Evolutionary conservation across 1,139 yeast genomes (phyloP).

Genomic region (Nadsonia commutata): DNA sequence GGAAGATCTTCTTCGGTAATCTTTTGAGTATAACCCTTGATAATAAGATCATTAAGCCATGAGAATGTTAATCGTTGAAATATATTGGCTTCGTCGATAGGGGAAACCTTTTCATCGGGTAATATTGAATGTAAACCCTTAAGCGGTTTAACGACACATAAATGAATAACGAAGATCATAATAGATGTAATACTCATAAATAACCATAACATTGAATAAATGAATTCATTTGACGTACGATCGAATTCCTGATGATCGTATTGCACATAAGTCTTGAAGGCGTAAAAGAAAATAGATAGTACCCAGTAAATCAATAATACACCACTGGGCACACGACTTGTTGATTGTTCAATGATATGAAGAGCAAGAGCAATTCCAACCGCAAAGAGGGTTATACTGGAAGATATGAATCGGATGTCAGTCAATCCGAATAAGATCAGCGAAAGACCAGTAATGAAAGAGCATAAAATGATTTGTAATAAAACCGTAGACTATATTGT

Average conservation of each 20-base stretch:
- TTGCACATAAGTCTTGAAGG: constrained; percentile 30
- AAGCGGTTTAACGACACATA: not conserved
- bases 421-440: not conserved
- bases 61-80: not conserved
- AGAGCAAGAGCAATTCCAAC: constrained; percentile 35
- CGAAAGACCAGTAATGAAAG: no score
- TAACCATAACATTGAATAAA: constrained; percentile 15
- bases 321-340: constrained; percentile 50
- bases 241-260: constrained; percentile 25
- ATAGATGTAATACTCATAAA: constrained; percentile 21
- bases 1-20: not conserved
- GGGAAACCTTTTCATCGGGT: not conserved
- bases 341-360: constrained; percentile 60
- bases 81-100: constrained; percentile 2
- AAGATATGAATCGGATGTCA: not conserved
- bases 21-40: not conserved
- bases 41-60: not conserved
- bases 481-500: no score
- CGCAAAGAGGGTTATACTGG: not conserved
- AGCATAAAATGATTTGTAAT: no score
- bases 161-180: not conserved
- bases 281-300: constrained; percentile 32
- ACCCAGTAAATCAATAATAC: constrained; percentile 68
- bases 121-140: not conserved
- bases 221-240: constrained; percentile 22